phyloP scores from a whole-genome alignment of 768 basidiomycete genomes.

The Pleurotus pulmonarius region DNA sequence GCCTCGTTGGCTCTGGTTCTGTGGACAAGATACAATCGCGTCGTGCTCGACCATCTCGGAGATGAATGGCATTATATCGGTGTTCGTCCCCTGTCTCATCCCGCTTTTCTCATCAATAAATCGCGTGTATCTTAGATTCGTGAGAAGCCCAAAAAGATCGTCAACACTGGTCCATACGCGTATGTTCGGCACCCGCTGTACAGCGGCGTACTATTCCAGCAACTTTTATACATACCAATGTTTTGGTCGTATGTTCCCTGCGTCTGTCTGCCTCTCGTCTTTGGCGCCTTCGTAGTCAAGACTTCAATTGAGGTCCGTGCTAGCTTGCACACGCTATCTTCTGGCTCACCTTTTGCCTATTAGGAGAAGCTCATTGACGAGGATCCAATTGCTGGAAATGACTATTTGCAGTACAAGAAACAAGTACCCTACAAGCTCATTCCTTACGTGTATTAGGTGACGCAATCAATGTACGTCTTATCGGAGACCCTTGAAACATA shows the following conservation, averaged over 20 bases:
- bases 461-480: no score
- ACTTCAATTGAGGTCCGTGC: conserved; percentile 28
- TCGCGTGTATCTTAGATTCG: conserved; percentile 6
- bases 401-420: conserved; percentile 27
- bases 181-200: conserved; percentile 33
- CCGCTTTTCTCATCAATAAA: not conserved
- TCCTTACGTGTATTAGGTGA: conserved; percentile 18
- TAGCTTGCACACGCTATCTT: not conserved
- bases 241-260: conserved; percentile 33
- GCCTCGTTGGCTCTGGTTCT: conserved; percentile 23
- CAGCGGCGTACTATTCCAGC: conserved; percentile 20
- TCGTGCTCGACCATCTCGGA: conserved; percentile 17
- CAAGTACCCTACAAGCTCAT: conserved; percentile 23
- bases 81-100: conserved; percentile 11
- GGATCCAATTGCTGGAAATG: conserved; percentile 16
- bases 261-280: conserved; percentile 17
- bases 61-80: conserved; percentile 28
- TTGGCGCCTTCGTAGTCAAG: conserved; percentile 23
- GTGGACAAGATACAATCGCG: conserved; percentile 11
- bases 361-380: conserved; percentile 26
- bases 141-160: conserved; percentile 23
- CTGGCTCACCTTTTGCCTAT: not conserved
- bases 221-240: conserved; percentile 19
- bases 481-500: no score
- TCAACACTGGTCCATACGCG: conserved; percentile 28